phyloP scores from a whole-genome alignment of 1,139 yeast genomes.

The Geotrichum klebahnii region DNA sequence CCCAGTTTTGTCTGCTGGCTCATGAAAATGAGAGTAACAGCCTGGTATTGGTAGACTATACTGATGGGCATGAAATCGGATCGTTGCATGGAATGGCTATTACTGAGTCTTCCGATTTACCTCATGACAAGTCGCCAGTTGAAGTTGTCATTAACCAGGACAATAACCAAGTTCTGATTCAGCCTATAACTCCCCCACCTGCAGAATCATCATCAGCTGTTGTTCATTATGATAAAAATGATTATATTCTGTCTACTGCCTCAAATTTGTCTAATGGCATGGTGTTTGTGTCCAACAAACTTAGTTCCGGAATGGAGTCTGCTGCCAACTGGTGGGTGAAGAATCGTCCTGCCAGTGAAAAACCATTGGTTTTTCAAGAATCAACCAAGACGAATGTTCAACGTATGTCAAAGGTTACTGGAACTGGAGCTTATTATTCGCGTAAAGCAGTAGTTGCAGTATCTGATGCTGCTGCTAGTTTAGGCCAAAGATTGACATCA shows the following conservation, averaged over 20 bases:
- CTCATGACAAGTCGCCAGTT: slow-evolving; percentile 20
- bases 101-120: slow-evolving; percentile 7
- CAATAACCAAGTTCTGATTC: slow-evolving; percentile 1
- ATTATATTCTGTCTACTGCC: slow-evolving; percentile 19
- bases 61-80: slow-evolving; percentile 18
- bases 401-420: slow-evolving; percentile 13
- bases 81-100: slow-evolving; percentile 9
- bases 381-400: slow-evolving; percentile 16
- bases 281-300: slow-evolving; percentile 15
- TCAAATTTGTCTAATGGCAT: slow-evolving; percentile 17
- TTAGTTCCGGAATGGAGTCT: slow-evolving; percentile 15
- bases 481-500: slow-evolving; percentile 20
- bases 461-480: slow-evolving; percentile 14
- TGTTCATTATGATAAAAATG: slow-evolving; percentile 6
- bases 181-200: slow-evolving; percentile 8
- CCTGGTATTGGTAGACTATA: slow-evolving; percentile 16
- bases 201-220: background rate
- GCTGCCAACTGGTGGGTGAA: slow-evolving; percentile 22
- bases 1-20: slow-evolving; percentile 20
- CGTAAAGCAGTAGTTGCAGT: slow-evolving; percentile 18
- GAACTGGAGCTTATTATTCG: slow-evolving; percentile 18
- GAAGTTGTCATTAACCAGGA: slow-evolving; percentile 9
- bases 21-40: slow-evolving; percentile 1
- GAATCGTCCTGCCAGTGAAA: slow-evolving; percentile 15
- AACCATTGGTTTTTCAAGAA: slow-evolving; percentile 19